Percentiles rank a stretch among this genome's conserved stretches.
These are phyloP conservation scores for Fusarium setosum DNA, from an alignment of 2,329 filamentous ascomycete genomes.

Conservation along the genomic window DNA sequence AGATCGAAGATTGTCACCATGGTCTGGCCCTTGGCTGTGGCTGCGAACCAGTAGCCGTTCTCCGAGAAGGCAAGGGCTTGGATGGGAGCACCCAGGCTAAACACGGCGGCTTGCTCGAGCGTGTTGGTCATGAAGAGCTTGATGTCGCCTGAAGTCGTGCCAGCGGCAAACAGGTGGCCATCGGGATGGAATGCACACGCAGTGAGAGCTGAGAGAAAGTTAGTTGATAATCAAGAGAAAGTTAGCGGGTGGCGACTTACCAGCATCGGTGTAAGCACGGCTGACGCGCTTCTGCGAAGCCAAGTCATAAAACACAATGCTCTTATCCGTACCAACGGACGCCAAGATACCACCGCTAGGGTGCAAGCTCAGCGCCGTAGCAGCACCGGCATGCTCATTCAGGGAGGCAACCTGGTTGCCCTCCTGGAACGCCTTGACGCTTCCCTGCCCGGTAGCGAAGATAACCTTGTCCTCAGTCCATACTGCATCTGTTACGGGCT, in stretches of 20 bases:
- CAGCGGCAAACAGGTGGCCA: slow-evolving; percentile 91
- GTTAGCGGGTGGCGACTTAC: slow-evolving; percentile 63
- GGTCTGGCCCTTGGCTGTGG: slow-evolving; percentile 80
- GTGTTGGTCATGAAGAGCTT: slow-evolving; percentile 90
- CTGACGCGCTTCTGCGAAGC: slow-evolving; percentile 74
- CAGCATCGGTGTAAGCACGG: slow-evolving; percentile 82
- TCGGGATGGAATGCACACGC: slow-evolving; percentile 93
- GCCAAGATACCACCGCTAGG: slow-evolving; percentile 85
- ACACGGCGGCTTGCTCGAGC: slow-evolving; percentile 80
- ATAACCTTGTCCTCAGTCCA: slow-evolving; percentile 78
- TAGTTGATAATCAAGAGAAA: not conserved
- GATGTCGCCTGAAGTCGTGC: slow-evolving; percentile 82
- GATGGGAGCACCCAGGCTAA: slow-evolving; percentile 75
- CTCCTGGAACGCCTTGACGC: slow-evolving; percentile 82
- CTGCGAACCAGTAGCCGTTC: slow-evolving; percentile 96
- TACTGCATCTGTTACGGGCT: slow-evolving; percentile 72
- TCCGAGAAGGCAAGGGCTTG: slow-evolving; percentile 89
- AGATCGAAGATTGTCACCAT: slow-evolving; percentile 91
- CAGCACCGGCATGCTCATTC: slow-evolving; percentile 84
- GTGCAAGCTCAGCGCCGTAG: slow-evolving; percentile 82
- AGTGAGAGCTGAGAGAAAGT: slow-evolving; percentile 69
- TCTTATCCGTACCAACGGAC: slow-evolving; percentile 92
- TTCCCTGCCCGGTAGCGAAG: slow-evolving; percentile 79
- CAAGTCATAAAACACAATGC: slow-evolving; percentile 90
- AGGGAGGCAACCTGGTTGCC: slow-evolving; percentile 77